Conservation (phyloP, 228 moss, liverwort and hornwort species). For the Sphagnum magellanicum region DNA sequence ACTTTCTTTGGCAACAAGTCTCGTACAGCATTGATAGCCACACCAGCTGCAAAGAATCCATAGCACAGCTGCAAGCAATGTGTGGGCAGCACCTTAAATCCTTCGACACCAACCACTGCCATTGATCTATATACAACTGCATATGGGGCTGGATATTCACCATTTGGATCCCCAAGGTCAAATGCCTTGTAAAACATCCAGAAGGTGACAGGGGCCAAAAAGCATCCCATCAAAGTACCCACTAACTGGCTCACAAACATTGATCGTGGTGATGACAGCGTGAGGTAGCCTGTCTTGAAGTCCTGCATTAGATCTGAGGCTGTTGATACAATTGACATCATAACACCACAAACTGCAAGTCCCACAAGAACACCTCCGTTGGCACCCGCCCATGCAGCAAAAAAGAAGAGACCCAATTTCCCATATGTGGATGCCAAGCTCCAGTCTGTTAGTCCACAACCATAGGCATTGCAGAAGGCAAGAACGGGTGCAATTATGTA, state of each 20-base stretch:
- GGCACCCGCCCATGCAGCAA: slow-evolving; percentile 33
- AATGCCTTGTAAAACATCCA: slow-evolving; percentile 44
- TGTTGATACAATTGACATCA: slow-evolving; percentile 29
- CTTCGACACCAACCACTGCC: slow-evolving; percentile 42
- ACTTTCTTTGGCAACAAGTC: slow-evolving; percentile 12
- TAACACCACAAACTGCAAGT: slow-evolving; percentile 41
- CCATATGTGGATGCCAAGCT: slow-evolving; percentile 38
- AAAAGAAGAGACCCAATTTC: slow-evolving; percentile 34
- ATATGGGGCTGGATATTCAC: slow-evolving; percentile 29
- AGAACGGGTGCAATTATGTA: slow-evolving; percentile 37
- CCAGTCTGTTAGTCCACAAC: slow-evolving; percentile 42
- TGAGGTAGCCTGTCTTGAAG: slow-evolving; percentile 47
- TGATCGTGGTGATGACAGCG: slow-evolving; percentile 47
- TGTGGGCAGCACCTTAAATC: slow-evolving; percentile 25
- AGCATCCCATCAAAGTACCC: slow-evolving; percentile 29
- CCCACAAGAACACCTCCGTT: slow-evolving; percentile 37
- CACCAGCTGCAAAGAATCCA: slow-evolving; percentile 22
- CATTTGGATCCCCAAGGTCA: slow-evolving; percentile 11
- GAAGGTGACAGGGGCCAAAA: slow-evolving; percentile 39
- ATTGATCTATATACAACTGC: slow-evolving; percentile 33
- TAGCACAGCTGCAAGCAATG: slow-evolving; percentile 32
- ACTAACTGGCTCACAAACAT: slow-evolving; percentile 44
- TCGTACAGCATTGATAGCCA: slow-evolving; percentile 16
- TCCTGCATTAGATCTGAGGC: slow-evolving; percentile 48
- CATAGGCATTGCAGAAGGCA: slow-evolving; percentile 48